These are phyloP conservation scores for Boletus pseudopeckii DNA, from an alignment of 768 basidiomycete genomes.

Conservation along the genomic window DNA sequence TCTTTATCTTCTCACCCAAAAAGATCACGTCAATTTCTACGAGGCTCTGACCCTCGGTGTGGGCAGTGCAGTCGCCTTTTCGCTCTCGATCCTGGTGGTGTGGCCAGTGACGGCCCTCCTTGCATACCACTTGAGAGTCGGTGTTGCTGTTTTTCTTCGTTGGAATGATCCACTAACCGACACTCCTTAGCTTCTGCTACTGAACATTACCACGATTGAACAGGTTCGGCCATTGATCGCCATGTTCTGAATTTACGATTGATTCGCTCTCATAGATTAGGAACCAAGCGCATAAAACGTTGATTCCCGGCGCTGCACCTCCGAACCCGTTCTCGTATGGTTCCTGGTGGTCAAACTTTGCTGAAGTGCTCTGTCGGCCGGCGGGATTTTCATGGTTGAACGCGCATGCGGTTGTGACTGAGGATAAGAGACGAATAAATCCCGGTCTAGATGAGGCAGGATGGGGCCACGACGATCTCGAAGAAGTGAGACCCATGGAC, in stretches of 20 bases:
- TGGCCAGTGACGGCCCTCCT: slow-evolving; percentile 83
- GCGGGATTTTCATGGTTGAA: slow-evolving; percentile 79
- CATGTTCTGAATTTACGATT: slow-evolving; percentile 3
- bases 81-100: slow-evolving; percentile 64
- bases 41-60: slow-evolving; percentile 48
- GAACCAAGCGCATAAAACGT: slow-evolving; percentile 73
- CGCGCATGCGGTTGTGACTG: slow-evolving; percentile 52
- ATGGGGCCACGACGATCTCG: slow-evolving; percentile 26
- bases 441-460: slow-evolving; percentile 50
- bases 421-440: slow-evolving; percentile 74
- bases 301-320: slow-evolving; percentile 61
- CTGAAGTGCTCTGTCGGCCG: slow-evolving; percentile 77
- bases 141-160: slow-evolving; percentile 24
- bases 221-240: slow-evolving; percentile 53
- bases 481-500: slow-evolving; percentile 11
- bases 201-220: slow-evolving; percentile 96
- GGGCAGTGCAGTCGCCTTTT: slow-evolving; percentile 82
- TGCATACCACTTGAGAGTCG: slow-evolving; percentile 81
- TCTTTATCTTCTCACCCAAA: slow-evolving; percentile 61
- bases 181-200: slow-evolving; percentile 57
- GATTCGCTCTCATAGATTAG: slow-evolving; percentile 56
- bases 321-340: slow-evolving; percentile 88
- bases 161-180: slow-evolving; percentile 1
- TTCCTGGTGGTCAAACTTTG: slow-evolving; percentile 68
- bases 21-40: slow-evolving; percentile 46